These are phyloP conservation scores for Penicillium sp. DNA, from an alignment of 2,329 filamentous ascomycete species.

Conservation along the genomic window DNA sequence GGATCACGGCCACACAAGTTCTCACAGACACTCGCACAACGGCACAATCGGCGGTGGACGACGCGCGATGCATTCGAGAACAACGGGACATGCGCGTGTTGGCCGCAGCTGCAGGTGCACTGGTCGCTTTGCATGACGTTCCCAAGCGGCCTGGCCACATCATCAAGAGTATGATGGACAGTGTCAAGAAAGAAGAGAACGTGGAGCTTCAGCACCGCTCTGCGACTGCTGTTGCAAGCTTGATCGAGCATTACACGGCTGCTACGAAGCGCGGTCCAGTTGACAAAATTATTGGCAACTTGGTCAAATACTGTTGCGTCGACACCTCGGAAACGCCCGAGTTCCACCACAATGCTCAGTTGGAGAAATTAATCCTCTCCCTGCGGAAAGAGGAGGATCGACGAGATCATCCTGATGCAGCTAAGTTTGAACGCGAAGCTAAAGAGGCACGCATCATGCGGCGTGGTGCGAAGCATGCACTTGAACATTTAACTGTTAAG, in stretches of 20 bases:
- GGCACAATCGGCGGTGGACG: conserved; percentile 66
- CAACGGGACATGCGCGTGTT: conserved; percentile 78
- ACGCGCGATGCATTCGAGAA: conserved; percentile 72
- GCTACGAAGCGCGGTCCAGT: conserved; percentile 76
- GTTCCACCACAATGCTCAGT: conserved; percentile 73
- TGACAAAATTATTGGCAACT: conserved; percentile 90
- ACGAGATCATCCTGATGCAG: conserved; percentile 84
- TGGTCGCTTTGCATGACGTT: conserved; percentile 79
- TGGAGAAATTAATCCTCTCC: conserved; percentile 77
- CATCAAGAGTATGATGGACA: conserved; percentile 98
- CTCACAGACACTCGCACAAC: conserved; percentile 70
- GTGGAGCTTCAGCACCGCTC: conserved; percentile 80
- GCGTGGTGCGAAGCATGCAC: conserved; percentile 85
- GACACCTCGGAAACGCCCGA: conserved; percentile 97
- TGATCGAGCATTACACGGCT: conserved; percentile 80
- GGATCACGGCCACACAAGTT: conserved; percentile 73
- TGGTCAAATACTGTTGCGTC: conserved; percentile 96
- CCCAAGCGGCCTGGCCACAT: conserved; percentile 90
- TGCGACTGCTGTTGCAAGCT: conserved; percentile 71
- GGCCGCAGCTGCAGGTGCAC: conserved; percentile 76
- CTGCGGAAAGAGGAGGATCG: conserved; percentile 96
- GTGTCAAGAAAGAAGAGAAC: conserved; percentile 91
- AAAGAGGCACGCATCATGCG: conserved; percentile 84
- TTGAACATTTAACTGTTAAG: conserved; percentile 75
- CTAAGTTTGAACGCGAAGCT: conserved; percentile 81